A percentile compares a stretch with the other conserved stretches of the same genome.
These are phyloP conservation scores for Lipomyces spencermartinsiae DNA, from an alignment of 805 yeast genomes.

Conservation along the genomic window DNA sequence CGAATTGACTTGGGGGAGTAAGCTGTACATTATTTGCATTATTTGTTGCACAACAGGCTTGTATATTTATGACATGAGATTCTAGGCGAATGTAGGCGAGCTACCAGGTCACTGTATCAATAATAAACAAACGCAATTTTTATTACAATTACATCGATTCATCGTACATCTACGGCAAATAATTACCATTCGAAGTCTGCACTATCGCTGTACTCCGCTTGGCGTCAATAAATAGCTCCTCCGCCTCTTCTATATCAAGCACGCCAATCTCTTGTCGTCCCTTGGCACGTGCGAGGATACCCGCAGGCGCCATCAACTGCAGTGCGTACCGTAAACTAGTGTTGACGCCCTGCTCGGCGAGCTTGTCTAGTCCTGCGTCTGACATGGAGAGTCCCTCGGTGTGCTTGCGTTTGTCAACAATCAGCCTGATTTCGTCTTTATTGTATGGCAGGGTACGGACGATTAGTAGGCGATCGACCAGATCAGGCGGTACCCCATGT, in stretches of 20 bases:
- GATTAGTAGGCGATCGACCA: conserved; percentile 87
- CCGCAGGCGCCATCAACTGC: conserved; percentile 90
- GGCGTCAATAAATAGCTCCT: conserved; percentile 85
- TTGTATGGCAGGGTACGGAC: conserved; percentile 91
- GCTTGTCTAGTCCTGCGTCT: conserved; percentile 71
- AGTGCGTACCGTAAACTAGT: conserved; percentile 90
- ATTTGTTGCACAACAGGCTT: background rate
- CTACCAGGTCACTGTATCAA: background rate
- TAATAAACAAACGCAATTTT: background rate
- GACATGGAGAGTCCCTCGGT: conserved; percentile 74
- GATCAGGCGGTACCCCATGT: conserved; percentile 96
- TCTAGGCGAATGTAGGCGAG: background rate
- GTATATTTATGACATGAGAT: background rate
- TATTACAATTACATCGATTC: background rate
- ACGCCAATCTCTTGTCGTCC: conserved; percentile 72
- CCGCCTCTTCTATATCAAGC: conserved; percentile 77
- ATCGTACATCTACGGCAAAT: conserved; percentile 11
- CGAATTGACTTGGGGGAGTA: conserved; percentile 54
- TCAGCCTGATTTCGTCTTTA: conserved; percentile 78
- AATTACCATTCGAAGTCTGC: conserved; percentile 83
- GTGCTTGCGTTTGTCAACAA: conserved; percentile 79
- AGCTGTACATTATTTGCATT: background rate
- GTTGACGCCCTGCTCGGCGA: conserved; percentile 74
- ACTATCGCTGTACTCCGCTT: conserved; percentile 82
- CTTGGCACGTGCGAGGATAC: conserved; percentile 74